These are phyloP conservation scores for Penicillium sp. DNA, from an alignment of 2,329 filamentous ascomycete species.

Conservation along the genomic window DNA sequence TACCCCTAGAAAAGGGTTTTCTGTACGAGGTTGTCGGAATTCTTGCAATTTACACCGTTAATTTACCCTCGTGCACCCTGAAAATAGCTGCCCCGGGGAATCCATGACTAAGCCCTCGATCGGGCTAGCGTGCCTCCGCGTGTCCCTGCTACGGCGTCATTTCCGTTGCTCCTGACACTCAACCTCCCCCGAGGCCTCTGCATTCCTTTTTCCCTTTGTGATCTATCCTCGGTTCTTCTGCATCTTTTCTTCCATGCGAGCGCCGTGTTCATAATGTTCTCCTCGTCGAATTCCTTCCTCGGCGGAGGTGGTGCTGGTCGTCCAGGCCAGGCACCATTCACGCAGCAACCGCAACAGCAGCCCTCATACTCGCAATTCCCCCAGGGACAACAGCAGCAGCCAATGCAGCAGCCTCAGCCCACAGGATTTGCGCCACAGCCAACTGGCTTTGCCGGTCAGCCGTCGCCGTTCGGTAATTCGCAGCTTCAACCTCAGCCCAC, in stretches of 20 bases:
- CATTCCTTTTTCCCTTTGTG: slow-evolving; percentile 26
- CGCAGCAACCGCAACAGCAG: slow-evolving; percentile 49
- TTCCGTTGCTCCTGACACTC: slow-evolving; percentile 29
- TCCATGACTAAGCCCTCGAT: slow-evolving; percentile 21
- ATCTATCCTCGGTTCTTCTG: slow-evolving; percentile 20
- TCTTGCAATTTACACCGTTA: background rate
- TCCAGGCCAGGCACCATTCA: slow-evolving; percentile 61
- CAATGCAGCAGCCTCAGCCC: slow-evolving; percentile 51
- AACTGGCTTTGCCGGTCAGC: slow-evolving; percentile 56
- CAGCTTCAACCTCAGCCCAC: slow-evolving; percentile 67
- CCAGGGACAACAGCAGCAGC: slow-evolving; percentile 48
- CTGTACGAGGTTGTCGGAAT: background rate
- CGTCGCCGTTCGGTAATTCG: slow-evolving; percentile 52
- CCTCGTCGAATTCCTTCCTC: slow-evolving; percentile 80
- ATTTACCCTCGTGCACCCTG: background rate
- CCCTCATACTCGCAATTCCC: slow-evolving; percentile 41
- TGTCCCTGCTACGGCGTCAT: slow-evolving; percentile 31
- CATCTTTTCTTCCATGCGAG: slow-evolving; percentile 29
- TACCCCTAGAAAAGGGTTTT: background rate
- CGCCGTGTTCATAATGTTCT: slow-evolving; percentile 67
- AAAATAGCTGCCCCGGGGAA: background rate
- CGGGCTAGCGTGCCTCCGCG: slow-evolving; percentile 29
- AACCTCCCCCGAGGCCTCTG: slow-evolving; percentile 19
- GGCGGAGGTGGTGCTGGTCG: slow-evolving; percentile 75
- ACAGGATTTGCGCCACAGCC: slow-evolving; percentile 56